Conservation (phyloP, 2,329 filamentous ascomycete species). For the Metarhizium sp. region DNA sequence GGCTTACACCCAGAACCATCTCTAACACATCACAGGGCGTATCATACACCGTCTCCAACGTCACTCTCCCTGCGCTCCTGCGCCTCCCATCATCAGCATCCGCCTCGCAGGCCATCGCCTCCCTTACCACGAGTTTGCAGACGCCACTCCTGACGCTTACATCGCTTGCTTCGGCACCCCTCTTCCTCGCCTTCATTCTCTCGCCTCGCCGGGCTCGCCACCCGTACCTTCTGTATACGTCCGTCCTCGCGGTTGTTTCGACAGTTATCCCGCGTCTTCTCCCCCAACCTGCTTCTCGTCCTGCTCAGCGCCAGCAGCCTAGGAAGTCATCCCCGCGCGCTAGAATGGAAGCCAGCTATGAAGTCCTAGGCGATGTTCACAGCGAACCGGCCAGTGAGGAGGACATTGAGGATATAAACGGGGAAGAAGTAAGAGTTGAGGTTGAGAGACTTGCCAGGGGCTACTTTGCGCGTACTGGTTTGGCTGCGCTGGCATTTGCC, state of each 20-base stretch:
- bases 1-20: background rate
- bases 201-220: constrained; percentile 69
- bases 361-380: constrained; percentile 50
- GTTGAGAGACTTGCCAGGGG: constrained; percentile 46
- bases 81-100: constrained; percentile 66
- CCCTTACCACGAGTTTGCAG: constrained; percentile 53
- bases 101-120: constrained; percentile 61
- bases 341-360: constrained; percentile 62
- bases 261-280: constrained; percentile 41
- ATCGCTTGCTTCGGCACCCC: constrained; percentile 57
- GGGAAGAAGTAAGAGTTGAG: constrained; percentile 50
- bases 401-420: constrained; percentile 46
- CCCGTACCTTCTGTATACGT: constrained; percentile 84
- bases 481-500: constrained; percentile 47
- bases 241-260: constrained; percentile 56
- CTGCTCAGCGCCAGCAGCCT: constrained; percentile 16
- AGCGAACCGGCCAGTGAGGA: constrained; percentile 40
- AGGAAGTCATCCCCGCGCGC: constrained; percentile 23
- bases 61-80: constrained; percentile 73
- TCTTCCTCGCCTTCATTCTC: constrained; percentile 68
- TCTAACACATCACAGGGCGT: constrained; percentile 53
- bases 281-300: constrained; percentile 23
- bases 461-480: constrained; percentile 42
- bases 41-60: constrained; percentile 71
- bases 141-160: constrained; percentile 59